Evolutionary conservation across 208 protist genomes (phyloP).

Genomic region (Leishmania martiniquensis): DNA sequence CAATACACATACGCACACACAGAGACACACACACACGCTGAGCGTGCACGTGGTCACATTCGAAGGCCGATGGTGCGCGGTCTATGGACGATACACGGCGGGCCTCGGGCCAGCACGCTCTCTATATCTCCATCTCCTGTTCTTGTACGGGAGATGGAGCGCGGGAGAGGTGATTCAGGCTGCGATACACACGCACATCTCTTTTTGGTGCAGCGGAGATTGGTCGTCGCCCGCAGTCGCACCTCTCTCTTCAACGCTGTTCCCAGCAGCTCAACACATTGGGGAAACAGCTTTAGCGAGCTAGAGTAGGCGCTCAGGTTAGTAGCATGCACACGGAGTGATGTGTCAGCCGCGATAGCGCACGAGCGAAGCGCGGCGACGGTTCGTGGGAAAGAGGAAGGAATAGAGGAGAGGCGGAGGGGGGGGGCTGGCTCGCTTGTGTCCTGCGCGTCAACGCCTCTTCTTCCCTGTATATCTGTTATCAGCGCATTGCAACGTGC

Average conservation of each 20-base stretch:
- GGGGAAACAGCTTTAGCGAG: not conserved
- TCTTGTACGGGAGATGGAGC: too few species aligned
- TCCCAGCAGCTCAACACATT: not conserved
- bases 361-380: not conserved
- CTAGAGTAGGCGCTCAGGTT: too few species aligned
- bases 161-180: not conserved
- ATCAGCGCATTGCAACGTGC: not conserved
- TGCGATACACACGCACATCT: not conserved
- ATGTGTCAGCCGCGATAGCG: not conserved
- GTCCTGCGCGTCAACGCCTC: not conserved
- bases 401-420: not conserved
- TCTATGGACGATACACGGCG: not conserved
- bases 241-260: not conserved
- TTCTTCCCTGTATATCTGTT: not conserved
- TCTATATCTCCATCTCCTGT: too few species aligned
- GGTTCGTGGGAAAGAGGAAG: too few species aligned
- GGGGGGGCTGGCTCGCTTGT: not conserved
- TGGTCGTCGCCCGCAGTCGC: not conserved
- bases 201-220: not conserved
- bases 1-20: not conserved
- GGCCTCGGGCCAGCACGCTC: not conserved
- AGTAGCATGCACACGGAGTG: not conserved
- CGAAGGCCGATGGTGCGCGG: not conserved
- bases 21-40: not conserved
- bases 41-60: not conserved